These are phyloP conservation scores for Tolypocladium paradoxum DNA, from an alignment of 2,329 filamentous ascomycete species.

Conservation along the genomic window DNA sequence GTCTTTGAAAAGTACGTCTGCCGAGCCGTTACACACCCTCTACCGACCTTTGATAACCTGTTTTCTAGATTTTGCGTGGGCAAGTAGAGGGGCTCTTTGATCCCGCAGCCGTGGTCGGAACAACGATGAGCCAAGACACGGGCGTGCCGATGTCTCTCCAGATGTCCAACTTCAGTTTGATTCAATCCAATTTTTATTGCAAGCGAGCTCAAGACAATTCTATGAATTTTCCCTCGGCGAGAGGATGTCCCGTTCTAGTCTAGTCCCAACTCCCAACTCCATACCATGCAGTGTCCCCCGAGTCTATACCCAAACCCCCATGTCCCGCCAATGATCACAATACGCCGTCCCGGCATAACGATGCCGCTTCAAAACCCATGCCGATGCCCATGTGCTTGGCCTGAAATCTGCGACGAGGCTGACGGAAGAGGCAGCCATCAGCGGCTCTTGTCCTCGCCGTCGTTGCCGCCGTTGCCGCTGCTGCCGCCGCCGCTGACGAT, in stretches of 20 bases:
- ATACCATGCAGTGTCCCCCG: background rate
- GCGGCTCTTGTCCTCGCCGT: conserved; percentile 10
- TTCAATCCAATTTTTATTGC: background rate
- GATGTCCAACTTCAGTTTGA: background rate
- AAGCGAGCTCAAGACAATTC: background rate
- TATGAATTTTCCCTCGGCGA: background rate
- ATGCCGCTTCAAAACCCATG: background rate
- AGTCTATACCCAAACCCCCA: background rate
- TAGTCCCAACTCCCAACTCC: background rate
- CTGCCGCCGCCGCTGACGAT: conserved; percentile 16
- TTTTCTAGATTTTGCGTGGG: conserved; percentile 33
- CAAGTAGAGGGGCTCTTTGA: conserved; percentile 21
- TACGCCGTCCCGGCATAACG: background rate
- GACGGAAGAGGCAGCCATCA: background rate
- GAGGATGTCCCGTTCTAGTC: background rate
- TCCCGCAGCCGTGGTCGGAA: too few relatives aligned
- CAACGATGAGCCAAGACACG: too few relatives aligned
- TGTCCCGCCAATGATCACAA: too few relatives aligned
- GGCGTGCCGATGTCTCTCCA: too few relatives aligned
- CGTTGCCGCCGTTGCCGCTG: conserved; percentile 11
- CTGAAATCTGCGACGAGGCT: background rate
- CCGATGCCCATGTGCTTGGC: background rate
- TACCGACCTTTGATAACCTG: background rate
- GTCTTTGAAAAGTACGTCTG: conserved; percentile 90
- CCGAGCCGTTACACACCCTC: background rate